Evolutionary conservation across 371 early-diverging fungal species (phyloP).

Genomic region (Mortierella sp.): DNA sequence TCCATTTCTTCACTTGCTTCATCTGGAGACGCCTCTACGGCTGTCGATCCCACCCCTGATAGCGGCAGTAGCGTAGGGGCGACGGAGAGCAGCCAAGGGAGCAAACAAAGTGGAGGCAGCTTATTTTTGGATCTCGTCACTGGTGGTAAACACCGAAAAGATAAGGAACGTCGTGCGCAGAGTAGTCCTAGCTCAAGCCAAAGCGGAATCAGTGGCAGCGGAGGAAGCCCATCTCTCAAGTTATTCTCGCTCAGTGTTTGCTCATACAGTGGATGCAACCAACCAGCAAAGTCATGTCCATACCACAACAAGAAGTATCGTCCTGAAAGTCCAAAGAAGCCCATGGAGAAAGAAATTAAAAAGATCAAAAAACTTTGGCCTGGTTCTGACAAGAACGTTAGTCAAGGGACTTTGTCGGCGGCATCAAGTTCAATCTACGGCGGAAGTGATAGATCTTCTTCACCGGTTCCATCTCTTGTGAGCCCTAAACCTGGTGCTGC

Average conservation of each 20-base stretch:
- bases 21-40: conserved; percentile 36
- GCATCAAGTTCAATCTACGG: conserved; percentile 13
- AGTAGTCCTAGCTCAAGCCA: conserved; percentile 41
- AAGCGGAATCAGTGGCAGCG: conserved; percentile 30
- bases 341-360: conserved; percentile 25
- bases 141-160: conserved; percentile 32
- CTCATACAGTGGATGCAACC: conserved; percentile 40
- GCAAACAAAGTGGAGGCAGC: conserved; percentile 8
- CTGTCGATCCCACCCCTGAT: conserved; percentile 29
- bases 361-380: conserved; percentile 21
- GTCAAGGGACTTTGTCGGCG: conserved; percentile 16
- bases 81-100: conserved; percentile 12
- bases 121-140: conserved; percentile 29
- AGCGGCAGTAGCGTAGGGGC: conserved; percentile 10
- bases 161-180: conserved; percentile 20
- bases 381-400: conserved; percentile 21
- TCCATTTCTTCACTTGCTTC: conserved; percentile 46
- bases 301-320: conserved; percentile 40
- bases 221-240: conserved; percentile 32
- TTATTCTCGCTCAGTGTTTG: conserved; percentile 28
- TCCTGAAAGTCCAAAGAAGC: conserved; percentile 8
- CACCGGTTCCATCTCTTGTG: neutral
- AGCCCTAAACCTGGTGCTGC: too few species aligned
- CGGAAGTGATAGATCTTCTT: conserved; percentile 1
- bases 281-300: conserved; percentile 43